A percentile compares a stretch with the other conserved stretches of the same genome.
phyloP scores from a whole-genome alignment of 2,329 filamentous ascomycete genomes.

The Trichoderma aggressivum region DNA sequence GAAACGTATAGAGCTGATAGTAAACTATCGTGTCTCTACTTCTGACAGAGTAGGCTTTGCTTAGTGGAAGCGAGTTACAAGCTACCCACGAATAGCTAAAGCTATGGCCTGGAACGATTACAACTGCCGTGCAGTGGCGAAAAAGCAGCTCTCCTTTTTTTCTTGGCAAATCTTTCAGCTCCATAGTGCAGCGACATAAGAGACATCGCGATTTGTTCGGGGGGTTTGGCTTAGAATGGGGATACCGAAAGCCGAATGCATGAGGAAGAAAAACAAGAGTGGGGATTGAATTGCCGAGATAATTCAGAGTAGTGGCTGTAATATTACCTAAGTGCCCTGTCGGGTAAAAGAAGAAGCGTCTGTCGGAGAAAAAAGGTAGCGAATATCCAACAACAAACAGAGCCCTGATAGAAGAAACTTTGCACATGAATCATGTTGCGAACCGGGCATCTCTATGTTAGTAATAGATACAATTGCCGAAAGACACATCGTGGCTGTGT shows the following conservation, averaged over 20 bases:
- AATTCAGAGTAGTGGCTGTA: not conserved
- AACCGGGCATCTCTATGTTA: not conserved
- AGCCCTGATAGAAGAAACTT: not conserved
- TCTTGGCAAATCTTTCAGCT: not conserved
- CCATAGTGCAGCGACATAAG: not conserved
- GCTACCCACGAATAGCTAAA: not conserved
- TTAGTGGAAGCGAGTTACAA: not conserved
- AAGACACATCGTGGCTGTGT: not conserved
- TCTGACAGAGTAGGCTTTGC: not conserved
- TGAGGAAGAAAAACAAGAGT: not conserved
- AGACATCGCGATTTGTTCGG: not conserved
- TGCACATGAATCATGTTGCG: not conserved
- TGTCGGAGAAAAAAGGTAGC: not conserved
- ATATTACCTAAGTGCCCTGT: not conserved
- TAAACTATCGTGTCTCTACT: not conserved
- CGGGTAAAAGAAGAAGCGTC: not conserved
- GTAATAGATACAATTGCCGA: not conserved
- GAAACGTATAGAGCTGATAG: not conserved
- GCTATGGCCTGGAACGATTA: not conserved
- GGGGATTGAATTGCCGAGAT: not conserved
- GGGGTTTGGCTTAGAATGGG: not conserved
- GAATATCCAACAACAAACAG: not conserved
- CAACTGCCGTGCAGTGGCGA: not conserved
- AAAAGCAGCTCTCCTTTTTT: not conserved
- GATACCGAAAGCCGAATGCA: not conserved